phyloP scores from a whole-genome alignment of 2,329 filamentous ascomycete genomes.

The Graphiopsis chlorocephala region DNA sequence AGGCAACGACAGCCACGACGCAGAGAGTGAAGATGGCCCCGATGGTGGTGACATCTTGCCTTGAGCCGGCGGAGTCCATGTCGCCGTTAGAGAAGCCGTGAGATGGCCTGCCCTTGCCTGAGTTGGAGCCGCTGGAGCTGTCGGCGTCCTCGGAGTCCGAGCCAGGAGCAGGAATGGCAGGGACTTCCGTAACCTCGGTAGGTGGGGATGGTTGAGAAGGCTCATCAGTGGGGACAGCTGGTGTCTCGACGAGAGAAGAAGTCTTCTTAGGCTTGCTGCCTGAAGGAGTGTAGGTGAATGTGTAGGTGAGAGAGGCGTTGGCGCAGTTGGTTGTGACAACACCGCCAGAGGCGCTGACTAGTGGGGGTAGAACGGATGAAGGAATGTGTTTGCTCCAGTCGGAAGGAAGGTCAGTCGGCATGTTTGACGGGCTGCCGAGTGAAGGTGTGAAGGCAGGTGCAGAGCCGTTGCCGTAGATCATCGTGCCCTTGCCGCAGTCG shows the following conservation, averaged over 20 bases:
- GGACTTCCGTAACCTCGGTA: constrained; percentile 5
- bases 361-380: constrained; percentile 9
- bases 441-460: constrained; percentile 2
- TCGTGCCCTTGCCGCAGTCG: constrained; percentile 15
- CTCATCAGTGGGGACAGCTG: not conserved
- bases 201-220: constrained; percentile 3
- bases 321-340: constrained; percentile 12
- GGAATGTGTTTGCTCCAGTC: constrained; percentile 10
- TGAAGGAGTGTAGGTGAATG: constrained; percentile 15
- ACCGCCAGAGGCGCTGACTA: not conserved
- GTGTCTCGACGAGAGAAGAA: not conserved
- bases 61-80: constrained; percentile 8
- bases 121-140: not conserved
- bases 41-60: not conserved
- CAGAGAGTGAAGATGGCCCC: constrained; percentile 5
- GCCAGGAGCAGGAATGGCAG: constrained; percentile 11
- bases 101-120: not conserved
- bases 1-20: constrained; percentile 3
- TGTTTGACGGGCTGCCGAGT: not conserved
- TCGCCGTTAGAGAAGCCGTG: constrained; percentile 8
- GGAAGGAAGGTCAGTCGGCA: constrained; percentile 8
- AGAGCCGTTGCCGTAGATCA: constrained; percentile 13
- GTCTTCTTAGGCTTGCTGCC: constrained; percentile 18
- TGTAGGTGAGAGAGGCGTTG: constrained; percentile 17
- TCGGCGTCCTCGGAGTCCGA: constrained; percentile 10